Evolutionary conservation across 2,329 filamentous ascomycete species (phyloP).

Genomic region (Penicillium vulpinum): DNA sequence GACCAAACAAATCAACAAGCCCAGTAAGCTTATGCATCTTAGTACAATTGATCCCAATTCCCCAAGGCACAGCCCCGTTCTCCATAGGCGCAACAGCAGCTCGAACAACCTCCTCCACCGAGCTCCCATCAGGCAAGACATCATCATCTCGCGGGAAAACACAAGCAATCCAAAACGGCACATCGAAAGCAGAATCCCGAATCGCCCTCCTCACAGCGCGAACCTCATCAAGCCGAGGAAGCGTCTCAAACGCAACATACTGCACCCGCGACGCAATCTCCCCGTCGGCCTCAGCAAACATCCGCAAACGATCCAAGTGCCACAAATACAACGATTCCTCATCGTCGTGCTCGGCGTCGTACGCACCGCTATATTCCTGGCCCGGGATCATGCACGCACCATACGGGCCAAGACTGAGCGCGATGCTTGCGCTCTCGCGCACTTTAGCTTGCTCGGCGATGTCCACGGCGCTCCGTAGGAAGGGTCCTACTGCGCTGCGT

Average conservation of each 20-base stretch:
- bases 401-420: conserved; percentile 65
- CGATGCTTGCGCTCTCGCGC: conserved; percentile 30
- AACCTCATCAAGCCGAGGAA: conserved; percentile 65
- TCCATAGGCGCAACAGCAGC: conserved; percentile 35
- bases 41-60: conserved; percentile 68
- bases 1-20: conserved; percentile 26
- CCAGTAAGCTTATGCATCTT: conserved; percentile 36
- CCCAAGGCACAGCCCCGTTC: conserved; percentile 52
- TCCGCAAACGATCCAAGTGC: conserved; percentile 56
- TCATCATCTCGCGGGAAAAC: conserved; percentile 60
- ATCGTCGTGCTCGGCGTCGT: conserved; percentile 53
- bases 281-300: conserved; percentile 50
- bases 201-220: conserved; percentile 49
- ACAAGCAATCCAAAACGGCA: conserved; percentile 62
- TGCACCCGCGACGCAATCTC: conserved; percentile 41
- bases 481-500: conserved; percentile 41
- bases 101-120: conserved; percentile 45
- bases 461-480: conserved; percentile 43
- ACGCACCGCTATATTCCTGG: conserved; percentile 64
- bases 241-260: conserved; percentile 65
- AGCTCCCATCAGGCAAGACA: conserved; percentile 59
- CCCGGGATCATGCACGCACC: conserved; percentile 65
- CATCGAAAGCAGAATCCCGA: conserved; percentile 22
- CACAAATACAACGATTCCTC: conserved; percentile 53
- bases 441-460: conserved; percentile 39